Evolutionary conservation across 2,329 filamentous ascomycete species (phyloP).

Genomic region (Lasiodiplodia hormozganensis): DNA sequence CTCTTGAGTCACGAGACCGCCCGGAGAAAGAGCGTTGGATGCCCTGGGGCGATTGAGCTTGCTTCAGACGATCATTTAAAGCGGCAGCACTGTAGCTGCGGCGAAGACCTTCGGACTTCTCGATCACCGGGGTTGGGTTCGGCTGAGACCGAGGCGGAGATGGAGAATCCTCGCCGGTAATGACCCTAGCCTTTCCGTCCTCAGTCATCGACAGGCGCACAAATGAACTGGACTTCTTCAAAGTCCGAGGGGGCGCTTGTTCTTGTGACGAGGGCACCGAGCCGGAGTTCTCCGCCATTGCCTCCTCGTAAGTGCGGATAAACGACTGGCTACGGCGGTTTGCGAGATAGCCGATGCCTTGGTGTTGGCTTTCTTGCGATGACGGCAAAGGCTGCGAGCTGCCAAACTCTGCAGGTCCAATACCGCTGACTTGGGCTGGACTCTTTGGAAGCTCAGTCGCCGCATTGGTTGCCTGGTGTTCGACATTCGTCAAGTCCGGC

Average conservation of each 20-base stretch:
- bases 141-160: constrained; percentile 66
- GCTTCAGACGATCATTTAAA: constrained; percentile 44
- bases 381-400: constrained; percentile 43
- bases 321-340: constrained; percentile 55
- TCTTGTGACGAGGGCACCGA: constrained; percentile 1
- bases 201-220: constrained; percentile 83
- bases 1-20: constrained; percentile 82
- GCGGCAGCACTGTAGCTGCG: constrained; percentile 74
- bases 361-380: constrained; percentile 39
- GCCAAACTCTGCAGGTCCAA: constrained; percentile 37
- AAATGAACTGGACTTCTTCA: constrained; percentile 55
- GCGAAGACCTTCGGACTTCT: constrained; percentile 62
- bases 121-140: constrained; percentile 54
- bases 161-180: constrained; percentile 71
- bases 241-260: constrained; percentile 47
- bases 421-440: constrained; percentile 30
- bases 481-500: constrained; percentile 19
- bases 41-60: constrained; percentile 38
- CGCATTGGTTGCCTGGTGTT: constrained; percentile 36
- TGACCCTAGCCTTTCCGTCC: constrained; percentile 88
- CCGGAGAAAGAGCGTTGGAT: constrained; percentile 62
- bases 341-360: constrained; percentile 51
- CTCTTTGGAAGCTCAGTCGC: constrained; percentile 37
- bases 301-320: constrained; percentile 42
- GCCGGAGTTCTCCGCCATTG: background rate